phyloP scores from a whole-genome alignment of 2,329 filamentous ascomycete species.

The Ceratocystis ficicola region DNA sequence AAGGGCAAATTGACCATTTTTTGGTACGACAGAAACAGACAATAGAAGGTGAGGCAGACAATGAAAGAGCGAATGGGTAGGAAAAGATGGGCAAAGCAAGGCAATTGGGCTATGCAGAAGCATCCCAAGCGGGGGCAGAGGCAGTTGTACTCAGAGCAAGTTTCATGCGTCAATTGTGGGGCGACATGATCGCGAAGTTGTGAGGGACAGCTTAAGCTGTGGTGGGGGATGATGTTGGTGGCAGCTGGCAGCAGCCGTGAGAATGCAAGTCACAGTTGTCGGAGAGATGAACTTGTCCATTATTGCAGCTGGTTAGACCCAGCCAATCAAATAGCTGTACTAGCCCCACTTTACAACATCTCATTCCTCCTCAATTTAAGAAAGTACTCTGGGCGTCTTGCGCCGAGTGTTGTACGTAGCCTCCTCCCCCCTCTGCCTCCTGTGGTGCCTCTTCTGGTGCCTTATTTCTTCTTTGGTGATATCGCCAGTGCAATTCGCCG shows the following conservation, averaged over 20 bases:
- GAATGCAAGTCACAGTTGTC: neutral
- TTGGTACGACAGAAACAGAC: neutral
- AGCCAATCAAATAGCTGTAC: no score
- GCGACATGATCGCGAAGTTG: slow-evolving; percentile 2
- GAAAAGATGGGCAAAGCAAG: neutral
- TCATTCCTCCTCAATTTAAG: no score
- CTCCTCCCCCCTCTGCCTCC: no score
- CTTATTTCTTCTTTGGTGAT: no score
- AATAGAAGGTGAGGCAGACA: neutral
- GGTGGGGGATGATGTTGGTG: neutral
- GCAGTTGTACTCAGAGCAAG: neutral
- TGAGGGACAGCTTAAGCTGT: neutral
- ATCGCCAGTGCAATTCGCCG: no score
- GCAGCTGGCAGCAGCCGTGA: neutral
- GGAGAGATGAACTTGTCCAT: neutral
- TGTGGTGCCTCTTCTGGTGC: no score
- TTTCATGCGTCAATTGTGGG: slow-evolving; percentile 9
- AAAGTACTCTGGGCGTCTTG: no score
- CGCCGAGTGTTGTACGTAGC: no score
- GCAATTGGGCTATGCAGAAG: neutral
- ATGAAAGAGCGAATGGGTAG: neutral
- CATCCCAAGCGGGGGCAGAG: neutral
- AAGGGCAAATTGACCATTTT: slow-evolving; percentile 53
- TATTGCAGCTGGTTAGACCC: neutral
- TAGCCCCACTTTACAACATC: no score